Conservation (phyloP, 805 yeast genomes). For the Hanseniaspora thailandica region DNA sequence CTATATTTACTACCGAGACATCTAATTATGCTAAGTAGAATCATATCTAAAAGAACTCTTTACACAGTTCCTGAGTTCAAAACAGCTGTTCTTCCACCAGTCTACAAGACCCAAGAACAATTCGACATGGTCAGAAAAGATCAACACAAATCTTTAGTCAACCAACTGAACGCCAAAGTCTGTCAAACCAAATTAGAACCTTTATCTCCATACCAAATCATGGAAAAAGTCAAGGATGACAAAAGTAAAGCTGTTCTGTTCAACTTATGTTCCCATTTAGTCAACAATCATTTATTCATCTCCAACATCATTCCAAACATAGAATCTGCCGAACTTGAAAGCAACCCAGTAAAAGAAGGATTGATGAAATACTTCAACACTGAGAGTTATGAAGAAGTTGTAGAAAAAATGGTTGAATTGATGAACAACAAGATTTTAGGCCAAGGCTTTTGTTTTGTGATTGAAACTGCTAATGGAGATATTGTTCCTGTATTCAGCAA, state of each 20-base stretch:
- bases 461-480: slow-evolving; percentile 52
- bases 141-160: slow-evolving; percentile 56
- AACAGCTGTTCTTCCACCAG: slow-evolving; percentile 21
- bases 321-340: background rate
- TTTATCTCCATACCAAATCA: slow-evolving; percentile 59
- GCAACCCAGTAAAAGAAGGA: slow-evolving; percentile 26
- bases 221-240: slow-evolving; percentile 53
- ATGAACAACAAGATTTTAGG: slow-evolving; percentile 37
- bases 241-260: slow-evolving; percentile 55
- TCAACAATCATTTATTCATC: slow-evolving; percentile 82
- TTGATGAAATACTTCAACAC: slow-evolving; percentile 28
- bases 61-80: slow-evolving; percentile 27
- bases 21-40: background rate
- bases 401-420: slow-evolving; percentile 36
- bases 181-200: slow-evolving; percentile 72
- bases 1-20: no score
- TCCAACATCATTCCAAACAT: slow-evolving; percentile 37
- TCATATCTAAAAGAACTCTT: slow-evolving; percentile 21
- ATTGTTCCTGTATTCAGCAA: slow-evolving; percentile 44
- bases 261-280: slow-evolving; percentile 82
- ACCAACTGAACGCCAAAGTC: slow-evolving; percentile 51
- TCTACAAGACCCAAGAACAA: slow-evolving; percentile 29
- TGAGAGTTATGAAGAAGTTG: slow-evolving; percentile 37
- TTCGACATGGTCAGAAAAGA: slow-evolving; percentile 55
- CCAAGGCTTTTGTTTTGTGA: slow-evolving; percentile 69